Conservation (phyloP, 768 basidiomycete genomes). For the Amanita rubescens region DNA sequence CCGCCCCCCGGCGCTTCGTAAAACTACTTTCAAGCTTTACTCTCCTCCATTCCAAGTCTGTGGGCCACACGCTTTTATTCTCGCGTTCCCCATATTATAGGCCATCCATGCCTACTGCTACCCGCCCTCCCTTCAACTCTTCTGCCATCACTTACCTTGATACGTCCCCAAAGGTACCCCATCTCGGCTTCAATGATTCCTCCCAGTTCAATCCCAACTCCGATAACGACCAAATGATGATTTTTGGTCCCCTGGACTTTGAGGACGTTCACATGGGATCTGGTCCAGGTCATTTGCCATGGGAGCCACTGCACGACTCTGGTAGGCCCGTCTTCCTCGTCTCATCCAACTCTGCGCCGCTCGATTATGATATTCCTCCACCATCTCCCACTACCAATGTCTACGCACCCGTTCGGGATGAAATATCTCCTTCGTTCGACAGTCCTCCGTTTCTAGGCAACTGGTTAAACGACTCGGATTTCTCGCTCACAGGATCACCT, state of each 20-base stretch:
- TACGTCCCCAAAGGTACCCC: conserved; percentile 17
- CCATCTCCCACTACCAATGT: conserved; percentile 31
- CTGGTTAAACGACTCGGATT: conserved; percentile 62
- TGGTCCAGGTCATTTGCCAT: conserved; percentile 21
- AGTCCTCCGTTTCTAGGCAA: conserved; percentile 39
- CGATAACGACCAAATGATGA: conserved; percentile 40
- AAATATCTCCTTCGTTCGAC: conserved; percentile 37
- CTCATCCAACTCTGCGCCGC: conserved; percentile 14
- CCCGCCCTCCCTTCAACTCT: conserved; percentile 25
- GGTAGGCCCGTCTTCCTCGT: conserved; percentile 37
- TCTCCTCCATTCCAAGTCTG: conserved; percentile 15
- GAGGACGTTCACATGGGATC: conserved; percentile 32
- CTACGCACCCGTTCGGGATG: conserved; percentile 34
- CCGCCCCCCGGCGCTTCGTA: conserved; percentile 17
- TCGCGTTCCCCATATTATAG: conserved; percentile 29
- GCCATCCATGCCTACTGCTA: conserved; percentile 35
- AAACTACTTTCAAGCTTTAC: conserved; percentile 22
- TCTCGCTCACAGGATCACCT: conserved; percentile 23
- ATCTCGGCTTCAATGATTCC: conserved; percentile 31
- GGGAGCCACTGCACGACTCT: conserved; percentile 32
- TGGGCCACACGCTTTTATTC: conserved; percentile 13
- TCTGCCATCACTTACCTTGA: conserved; percentile 14
- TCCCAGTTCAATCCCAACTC: conserved; percentile 21
- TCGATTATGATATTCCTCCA: conserved; percentile 29
- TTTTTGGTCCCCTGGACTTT: conserved; percentile 54